Conservation (phyloP, 1,139 yeast species). For the Suhomyces atakaporum region DNA sequence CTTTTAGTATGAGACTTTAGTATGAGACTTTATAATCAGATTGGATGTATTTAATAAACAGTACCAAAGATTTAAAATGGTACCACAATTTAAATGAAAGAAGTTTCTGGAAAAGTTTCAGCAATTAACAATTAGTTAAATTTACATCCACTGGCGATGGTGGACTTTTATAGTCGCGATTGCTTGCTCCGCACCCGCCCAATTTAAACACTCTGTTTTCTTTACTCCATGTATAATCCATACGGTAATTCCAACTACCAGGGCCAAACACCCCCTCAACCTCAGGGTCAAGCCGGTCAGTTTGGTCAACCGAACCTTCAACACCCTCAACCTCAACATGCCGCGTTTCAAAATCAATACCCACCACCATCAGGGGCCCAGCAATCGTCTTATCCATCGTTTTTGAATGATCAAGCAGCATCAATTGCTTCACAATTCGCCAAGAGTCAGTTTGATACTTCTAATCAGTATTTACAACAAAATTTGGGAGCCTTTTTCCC, state of each 20-base stretch:
- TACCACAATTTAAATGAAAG: too few relatives aligned
- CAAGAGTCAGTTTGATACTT: slow-evolving; percentile 71
- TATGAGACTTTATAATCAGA: too few relatives aligned
- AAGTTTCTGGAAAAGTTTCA: background rate
- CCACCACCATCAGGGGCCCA: slow-evolving; percentile 19
- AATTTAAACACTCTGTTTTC: too few relatives aligned
- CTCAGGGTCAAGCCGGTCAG: slow-evolving; percentile 13
- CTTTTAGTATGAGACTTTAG: too few relatives aligned
- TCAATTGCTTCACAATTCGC: slow-evolving; percentile 90
- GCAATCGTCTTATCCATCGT: slow-evolving; percentile 29
- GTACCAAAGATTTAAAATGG: too few relatives aligned
- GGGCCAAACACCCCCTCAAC: slow-evolving; percentile 19
- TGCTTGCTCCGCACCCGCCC: too few relatives aligned
- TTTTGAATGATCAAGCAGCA: slow-evolving; percentile 78
- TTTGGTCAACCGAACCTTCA: slow-evolving; percentile 24
- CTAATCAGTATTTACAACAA: slow-evolving; percentile 73
- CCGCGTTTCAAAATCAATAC: slow-evolving; percentile 15
- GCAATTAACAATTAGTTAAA: background rate
- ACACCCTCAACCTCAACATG: slow-evolving; percentile 40
- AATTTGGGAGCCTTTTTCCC: slow-evolving; percentile 61
- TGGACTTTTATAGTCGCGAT: too few relatives aligned
- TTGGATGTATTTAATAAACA: too few relatives aligned
- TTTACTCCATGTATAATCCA: slow-evolving; percentile 47
- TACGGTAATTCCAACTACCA: slow-evolving; percentile 34
- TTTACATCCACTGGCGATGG: too few relatives aligned